Conservation (phyloP, 805 yeast species). For the Pichia nanzhaoensis region DNA sequence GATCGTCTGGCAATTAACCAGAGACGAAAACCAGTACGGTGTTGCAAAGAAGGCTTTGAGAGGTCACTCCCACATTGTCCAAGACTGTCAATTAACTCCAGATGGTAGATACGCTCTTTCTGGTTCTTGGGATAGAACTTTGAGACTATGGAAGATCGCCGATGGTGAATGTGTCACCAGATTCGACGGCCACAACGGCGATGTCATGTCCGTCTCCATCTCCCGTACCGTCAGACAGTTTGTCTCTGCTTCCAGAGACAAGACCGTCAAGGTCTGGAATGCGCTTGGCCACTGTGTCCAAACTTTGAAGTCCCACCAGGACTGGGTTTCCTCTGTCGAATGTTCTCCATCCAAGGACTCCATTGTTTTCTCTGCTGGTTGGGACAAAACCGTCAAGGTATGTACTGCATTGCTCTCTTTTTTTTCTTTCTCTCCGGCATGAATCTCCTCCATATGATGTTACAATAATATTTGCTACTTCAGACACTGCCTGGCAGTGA, state of each 20-base stretch:
- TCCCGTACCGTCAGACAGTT: constrained; percentile 95
- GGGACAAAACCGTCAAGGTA: constrained; percentile 99
- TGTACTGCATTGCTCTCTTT: constrained; percentile 5
- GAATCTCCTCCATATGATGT: constrained; percentile 74
- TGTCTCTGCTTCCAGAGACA: constrained; percentile 98
- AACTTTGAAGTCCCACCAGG: constrained; percentile 92
- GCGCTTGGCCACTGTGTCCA: constrained; percentile 94
- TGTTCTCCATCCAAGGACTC: constrained; percentile 79
- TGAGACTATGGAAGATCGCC: constrained; percentile 96
- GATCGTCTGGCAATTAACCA: constrained; percentile 94
- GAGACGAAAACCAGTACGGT: constrained; percentile 97
- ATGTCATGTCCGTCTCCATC: constrained; percentile 94
- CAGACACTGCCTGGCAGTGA: constrained; percentile 75
- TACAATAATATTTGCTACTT: constrained; percentile 93
- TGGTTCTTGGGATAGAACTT: constrained; percentile 99
- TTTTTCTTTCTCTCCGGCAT: not conserved
- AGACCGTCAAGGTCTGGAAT: constrained; percentile 99
- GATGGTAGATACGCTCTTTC: constrained; percentile 98
- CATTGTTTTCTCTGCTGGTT: constrained; percentile 92
- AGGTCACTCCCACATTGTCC: constrained; percentile 99
- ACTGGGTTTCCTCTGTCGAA: constrained; percentile 98
- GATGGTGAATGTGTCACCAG: constrained; percentile 91
- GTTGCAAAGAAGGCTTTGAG: constrained; percentile 93
- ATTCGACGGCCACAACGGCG: constrained; percentile 97
- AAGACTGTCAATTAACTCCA: constrained; percentile 95